Evolutionary conservation across 2,329 filamentous ascomycete species (phyloP), one percentile per base, ranked within the genome.

Genomic region (Rosellinia necatrix): DNA sequence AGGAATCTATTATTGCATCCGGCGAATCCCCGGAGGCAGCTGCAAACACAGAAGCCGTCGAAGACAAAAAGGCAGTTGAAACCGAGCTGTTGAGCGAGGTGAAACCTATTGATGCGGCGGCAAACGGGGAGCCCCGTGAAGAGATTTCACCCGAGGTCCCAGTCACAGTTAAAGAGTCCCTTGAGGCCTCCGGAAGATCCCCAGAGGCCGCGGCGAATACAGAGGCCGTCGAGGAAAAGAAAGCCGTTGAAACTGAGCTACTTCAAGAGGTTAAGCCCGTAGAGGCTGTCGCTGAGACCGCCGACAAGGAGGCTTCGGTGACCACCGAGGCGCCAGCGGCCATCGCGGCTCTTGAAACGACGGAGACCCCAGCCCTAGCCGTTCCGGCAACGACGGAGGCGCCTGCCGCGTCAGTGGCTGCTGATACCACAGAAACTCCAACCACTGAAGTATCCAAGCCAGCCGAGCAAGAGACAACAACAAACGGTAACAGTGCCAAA

Each of bases 11-110:
- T 43, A 69, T 74, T 34, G 77, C 81, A 66, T 81, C 88, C 19
- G 81, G 84, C 51, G 72, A 80, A 66, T 78, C 77, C 58, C 87
- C 90, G 7, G 91, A 94, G 74, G 90, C 90, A 29, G 83, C 88
- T 30, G 81, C 82, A 52, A 88, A 86, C 72, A 77, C 84, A 1
- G 79, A 80, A 52, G 88, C 86, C 15, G 89, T 94, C 6, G 75
- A 82, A 60, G 89, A 92, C 65, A 94, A 94, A 82, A 84, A 83
- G 71, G 80, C 78, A 8, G 80, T 92, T 4, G 91, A 96, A 76
- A 73, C 83, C 22, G 88, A 96, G 75, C 78, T 96, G 7, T 77
- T 92, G 43, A 60, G 84, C 62, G 83, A 89, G 71, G 80, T 86
- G 59, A 78, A 81, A 71, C 69, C 73, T 49, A 68, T 70, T 49